Percentiles rank a stretch among this genome's conserved stretches.
phyloP scores from a whole-genome alignment of 345 rosid species.

The Brassica incana region DNA sequence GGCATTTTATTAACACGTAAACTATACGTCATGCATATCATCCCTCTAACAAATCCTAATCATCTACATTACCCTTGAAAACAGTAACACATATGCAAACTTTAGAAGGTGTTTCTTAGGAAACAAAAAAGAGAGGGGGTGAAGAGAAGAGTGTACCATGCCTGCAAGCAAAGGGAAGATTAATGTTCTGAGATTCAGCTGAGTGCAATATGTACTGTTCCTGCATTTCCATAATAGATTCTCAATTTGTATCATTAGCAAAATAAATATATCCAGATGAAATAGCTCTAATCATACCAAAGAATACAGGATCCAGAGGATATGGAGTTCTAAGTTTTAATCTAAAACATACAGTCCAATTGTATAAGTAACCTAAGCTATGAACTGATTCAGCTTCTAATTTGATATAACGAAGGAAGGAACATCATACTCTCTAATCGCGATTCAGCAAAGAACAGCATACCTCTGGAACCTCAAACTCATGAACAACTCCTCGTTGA shows the following conservation, averaged over 20 bases:
- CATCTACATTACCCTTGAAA: background rate
- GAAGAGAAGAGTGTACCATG: conserved; percentile 65
- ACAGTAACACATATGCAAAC: background rate
- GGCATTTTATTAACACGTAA: background rate
- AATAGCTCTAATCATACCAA: no score
- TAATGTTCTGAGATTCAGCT: conserved; percentile 1
- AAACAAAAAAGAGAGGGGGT: background rate
- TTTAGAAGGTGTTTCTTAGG: background rate
- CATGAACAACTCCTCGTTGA: conserved; percentile 74
- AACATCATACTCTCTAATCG: background rate
- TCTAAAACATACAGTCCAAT: conserved; percentile 8
- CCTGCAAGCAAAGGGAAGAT: conserved; percentile 97
- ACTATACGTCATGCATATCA: background rate
- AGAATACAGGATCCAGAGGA: no score
- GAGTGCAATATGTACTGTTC: conserved; percentile 71
- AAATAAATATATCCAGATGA: background rate
- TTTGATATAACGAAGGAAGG: background rate
- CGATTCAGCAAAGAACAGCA: background rate
- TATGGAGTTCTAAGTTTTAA: background rate
- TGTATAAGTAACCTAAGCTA: background rate
- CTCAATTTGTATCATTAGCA: no score
- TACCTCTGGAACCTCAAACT: conserved; percentile 91
- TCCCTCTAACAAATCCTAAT: background rate
- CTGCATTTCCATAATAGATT: conserved; percentile 41
- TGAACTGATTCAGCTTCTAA: background rate